Conservation (phyloP, 2,329 filamentous ascomycete genomes). For the Xylaria sp. region DNA sequence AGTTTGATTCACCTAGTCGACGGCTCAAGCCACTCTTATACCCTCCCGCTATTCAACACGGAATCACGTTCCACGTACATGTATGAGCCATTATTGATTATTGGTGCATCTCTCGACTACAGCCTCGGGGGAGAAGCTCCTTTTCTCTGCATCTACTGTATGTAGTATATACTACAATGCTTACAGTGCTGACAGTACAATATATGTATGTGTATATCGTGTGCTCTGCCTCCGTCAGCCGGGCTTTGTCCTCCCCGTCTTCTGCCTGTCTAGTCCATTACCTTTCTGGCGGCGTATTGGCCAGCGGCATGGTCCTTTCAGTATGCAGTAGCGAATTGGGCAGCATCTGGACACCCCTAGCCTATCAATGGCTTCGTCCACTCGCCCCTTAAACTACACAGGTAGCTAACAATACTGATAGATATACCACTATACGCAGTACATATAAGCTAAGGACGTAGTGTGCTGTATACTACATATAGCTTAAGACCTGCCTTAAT, state of each 20-base stretch:
- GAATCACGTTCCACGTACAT: conserved; percentile 12
- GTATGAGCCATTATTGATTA: conserved; percentile 18
- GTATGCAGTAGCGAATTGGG: conserved; percentile 5
- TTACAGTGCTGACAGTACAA: neutral
- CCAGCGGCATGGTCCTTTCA: conserved; percentile 7
- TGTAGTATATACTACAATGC: neutral
- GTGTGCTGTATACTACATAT: too few relatives aligned
- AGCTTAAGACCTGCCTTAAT: conserved; percentile 6
- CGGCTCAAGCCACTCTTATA: conserved; percentile 5
- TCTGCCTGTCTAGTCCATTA: neutral
- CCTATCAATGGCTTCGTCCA: conserved; percentile 20
- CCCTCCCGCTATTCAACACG: conserved; percentile 2
- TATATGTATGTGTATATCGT: conserved; percentile 9
- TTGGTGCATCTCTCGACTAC: neutral
- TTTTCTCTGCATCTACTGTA: conserved; percentile 1
- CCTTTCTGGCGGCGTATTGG: conserved; percentile 15
- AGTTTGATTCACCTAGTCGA: conserved; percentile 13
- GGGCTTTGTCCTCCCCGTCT: conserved; percentile 19
- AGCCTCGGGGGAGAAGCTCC: neutral
- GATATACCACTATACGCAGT: neutral
- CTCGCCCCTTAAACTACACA: conserved; percentile 12
- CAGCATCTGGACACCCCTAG: conserved; percentile 10
- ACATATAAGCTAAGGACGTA: neutral
- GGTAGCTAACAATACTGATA: conserved; percentile 7
- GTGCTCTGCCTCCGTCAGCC: conserved; percentile 21